These are phyloP conservation scores for Juncus effusus DNA, from an alignment of 176 grass and related monocot species.

Conservation along the genomic window DNA sequence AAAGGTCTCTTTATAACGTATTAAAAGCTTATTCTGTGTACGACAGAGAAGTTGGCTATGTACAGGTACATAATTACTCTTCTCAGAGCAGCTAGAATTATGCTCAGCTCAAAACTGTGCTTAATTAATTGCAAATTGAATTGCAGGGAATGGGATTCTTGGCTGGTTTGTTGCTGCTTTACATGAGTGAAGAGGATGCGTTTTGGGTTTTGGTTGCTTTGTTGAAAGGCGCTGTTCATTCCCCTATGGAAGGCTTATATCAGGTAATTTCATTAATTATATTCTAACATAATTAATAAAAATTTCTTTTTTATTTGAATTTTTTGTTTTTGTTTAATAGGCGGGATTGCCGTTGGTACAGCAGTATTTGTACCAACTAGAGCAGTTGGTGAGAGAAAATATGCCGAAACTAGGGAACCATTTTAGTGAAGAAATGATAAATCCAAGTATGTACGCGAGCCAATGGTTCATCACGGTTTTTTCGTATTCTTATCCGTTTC, in stretches of 20 bases:
- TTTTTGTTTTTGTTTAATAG: conserved; percentile 43
- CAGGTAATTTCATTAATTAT: conserved; percentile 50
- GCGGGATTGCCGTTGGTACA: conserved; percentile 81
- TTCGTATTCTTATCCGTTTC: conserved; percentile 84
- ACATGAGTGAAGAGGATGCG: conserved; percentile 97
- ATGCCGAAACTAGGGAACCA: conserved; percentile 84
- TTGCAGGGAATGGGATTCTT: conserved; percentile 98
- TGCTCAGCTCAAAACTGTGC: neutral
- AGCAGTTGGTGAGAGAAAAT: conserved; percentile 76
- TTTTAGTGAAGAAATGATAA: conserved; percentile 94
- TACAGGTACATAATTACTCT: conserved; percentile 59
- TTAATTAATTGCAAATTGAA: conserved; percentile 17
- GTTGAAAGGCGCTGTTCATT: conserved; percentile 95
- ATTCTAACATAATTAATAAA: conserved; percentile 9
- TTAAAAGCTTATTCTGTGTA: conserved; percentile 96
- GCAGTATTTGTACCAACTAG: conserved; percentile 79
- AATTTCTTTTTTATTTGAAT: conserved; percentile 23
- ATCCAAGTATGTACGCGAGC: conserved; percentile 95
- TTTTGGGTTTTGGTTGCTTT: conserved; percentile 97
- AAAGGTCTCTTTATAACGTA: conserved; percentile 93
- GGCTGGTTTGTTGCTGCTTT: conserved; percentile 85
- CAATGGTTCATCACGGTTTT: conserved; percentile 99
- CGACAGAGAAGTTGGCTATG: conserved; percentile 94
- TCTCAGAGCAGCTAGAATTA: neutral
- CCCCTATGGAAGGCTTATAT: conserved; percentile 97